Percentiles rank a stretch among this genome's conserved stretches.
Evolutionary conservation across 176 grass and related monocot genomes (phyloP).

Genomic region (Dactylis glomerata): DNA sequence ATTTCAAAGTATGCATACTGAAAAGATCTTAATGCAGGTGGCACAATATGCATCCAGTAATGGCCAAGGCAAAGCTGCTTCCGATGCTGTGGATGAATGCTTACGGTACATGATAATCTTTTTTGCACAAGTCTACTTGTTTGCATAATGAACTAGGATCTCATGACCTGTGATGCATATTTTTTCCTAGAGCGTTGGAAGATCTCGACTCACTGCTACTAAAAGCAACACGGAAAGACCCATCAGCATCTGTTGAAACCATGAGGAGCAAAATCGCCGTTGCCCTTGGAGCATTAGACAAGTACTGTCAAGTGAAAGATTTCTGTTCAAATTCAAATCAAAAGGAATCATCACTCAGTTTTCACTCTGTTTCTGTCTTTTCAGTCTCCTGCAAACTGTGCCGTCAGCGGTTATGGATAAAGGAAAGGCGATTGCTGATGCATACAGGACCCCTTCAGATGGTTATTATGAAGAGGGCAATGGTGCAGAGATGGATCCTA

Average conservation of each 20-base stretch:
- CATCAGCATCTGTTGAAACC: conserved; percentile 56
- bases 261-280: conserved; percentile 79
- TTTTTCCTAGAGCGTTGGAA: conserved; percentile 69
- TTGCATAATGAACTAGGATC: background rate
- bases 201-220: conserved; percentile 83
- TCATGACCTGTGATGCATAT: background rate
- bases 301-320: conserved; percentile 40
- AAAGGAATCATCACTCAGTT: background rate
- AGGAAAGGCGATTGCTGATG: conserved; percentile 95
- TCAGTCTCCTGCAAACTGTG: conserved; percentile 81
- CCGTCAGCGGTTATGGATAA: conserved; percentile 66
- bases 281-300: conserved; percentile 77
- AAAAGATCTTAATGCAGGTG: conserved; percentile 47
- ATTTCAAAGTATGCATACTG: background rate
- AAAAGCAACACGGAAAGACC: conserved; percentile 71
- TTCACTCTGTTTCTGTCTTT: conserved; percentile 1
- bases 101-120: conserved; percentile 45
- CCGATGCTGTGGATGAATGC: conserved; percentile 86
- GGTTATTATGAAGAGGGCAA: conserved; percentile 35
- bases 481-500: conserved; percentile 44
- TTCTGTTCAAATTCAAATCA: background rate
- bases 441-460: conserved; percentile 57
- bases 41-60: conserved; percentile 76
- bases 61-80: conserved; percentile 80
- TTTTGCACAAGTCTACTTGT: background rate